Evolutionary conservation across 306 rosid genomes (phyloP).

Genomic region (Datisca glomerata): DNA sequence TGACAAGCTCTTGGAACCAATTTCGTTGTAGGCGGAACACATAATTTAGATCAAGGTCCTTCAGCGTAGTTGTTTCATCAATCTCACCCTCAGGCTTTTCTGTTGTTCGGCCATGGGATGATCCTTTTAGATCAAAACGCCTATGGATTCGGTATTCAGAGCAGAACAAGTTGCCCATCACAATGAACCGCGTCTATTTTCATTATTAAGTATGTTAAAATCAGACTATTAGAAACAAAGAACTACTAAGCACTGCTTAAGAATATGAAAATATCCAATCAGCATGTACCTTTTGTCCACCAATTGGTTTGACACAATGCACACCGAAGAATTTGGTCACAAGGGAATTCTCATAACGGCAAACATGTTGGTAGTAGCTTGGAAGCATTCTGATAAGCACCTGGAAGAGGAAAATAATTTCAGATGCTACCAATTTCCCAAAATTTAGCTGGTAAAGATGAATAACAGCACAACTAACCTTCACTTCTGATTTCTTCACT

Average conservation of each 20-base stretch:
- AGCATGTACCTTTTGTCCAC: constrained; percentile 75
- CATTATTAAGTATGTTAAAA: not conserved
- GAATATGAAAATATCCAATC: not conserved
- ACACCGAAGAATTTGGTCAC: constrained; percentile 90
- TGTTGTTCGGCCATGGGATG: constrained; percentile 87
- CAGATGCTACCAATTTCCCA: constrained; percentile 10
- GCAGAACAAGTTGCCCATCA: constrained; percentile 98
- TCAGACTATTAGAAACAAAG: too few relatives aligned
- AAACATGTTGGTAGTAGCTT: constrained; percentile 63
- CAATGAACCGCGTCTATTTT: constrained; percentile 86
- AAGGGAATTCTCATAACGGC: constrained; percentile 63
- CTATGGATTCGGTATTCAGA: constrained; percentile 88
- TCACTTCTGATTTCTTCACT: constrained; percentile 92
- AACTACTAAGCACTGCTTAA: too few relatives aligned
- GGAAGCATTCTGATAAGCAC: constrained; percentile 92
- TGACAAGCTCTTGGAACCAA: constrained; percentile 56
- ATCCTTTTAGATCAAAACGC: constrained; percentile 91
- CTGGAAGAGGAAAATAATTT: constrained; percentile 29
- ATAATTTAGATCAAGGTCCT: constrained; percentile 92
- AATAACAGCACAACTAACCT: constrained; percentile 37
- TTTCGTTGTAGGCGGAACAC: constrained; percentile 60
- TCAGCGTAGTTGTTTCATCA: constrained; percentile 95
- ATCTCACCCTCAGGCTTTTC: constrained; percentile 71
- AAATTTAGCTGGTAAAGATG: not conserved
- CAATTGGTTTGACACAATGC: constrained; percentile 91